Conservation (phyloP, 129 eudicot species). For the Centaurea solstitialis region DNA sequence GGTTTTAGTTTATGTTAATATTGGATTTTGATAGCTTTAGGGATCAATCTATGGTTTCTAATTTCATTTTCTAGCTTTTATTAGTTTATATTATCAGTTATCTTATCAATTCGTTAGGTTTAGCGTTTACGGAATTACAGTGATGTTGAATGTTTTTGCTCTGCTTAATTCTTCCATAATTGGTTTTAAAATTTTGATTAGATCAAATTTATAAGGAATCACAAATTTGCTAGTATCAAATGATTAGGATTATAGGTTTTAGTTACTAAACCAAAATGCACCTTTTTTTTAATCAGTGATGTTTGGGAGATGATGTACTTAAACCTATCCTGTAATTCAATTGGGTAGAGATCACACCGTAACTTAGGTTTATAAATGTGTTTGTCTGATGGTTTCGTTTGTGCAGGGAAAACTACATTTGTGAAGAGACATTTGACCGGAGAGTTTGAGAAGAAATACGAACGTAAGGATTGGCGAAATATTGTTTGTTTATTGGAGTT, state of each 20-base stretch:
- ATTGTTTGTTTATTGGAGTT: neutral
- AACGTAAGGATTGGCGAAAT: conserved; percentile 44
- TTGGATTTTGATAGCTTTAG: neutral
- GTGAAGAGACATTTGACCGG: conserved; percentile 87
- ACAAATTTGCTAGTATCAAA: neutral
- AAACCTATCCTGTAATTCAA: neutral
- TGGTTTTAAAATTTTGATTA: neutral
- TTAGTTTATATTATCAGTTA: too few species aligned
- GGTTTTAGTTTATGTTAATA: neutral
- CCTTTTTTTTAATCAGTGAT: too few species aligned
- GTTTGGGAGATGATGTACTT: neutral
- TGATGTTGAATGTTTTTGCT: neutral
- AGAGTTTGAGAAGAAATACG: conserved; percentile 86
- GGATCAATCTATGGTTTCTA: neutral
- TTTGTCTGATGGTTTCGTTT: neutral
- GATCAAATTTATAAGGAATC: neutral
- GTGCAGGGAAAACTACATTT: conserved; percentile 75
- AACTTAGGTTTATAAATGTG: neutral
- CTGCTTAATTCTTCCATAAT: neutral
- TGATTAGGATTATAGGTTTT: neutral
- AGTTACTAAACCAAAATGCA: too few species aligned
- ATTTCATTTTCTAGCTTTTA: neutral
- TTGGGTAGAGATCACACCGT: neutral
- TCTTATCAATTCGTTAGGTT: neutral
- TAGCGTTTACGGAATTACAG: conserved; percentile 17